A percentile compares a stretch with the other conserved stretches of the same genome.
Evolutionary conservation across 1,139 yeast genomes (phyloP).

Genomic region (Taphrina communis): DNA sequence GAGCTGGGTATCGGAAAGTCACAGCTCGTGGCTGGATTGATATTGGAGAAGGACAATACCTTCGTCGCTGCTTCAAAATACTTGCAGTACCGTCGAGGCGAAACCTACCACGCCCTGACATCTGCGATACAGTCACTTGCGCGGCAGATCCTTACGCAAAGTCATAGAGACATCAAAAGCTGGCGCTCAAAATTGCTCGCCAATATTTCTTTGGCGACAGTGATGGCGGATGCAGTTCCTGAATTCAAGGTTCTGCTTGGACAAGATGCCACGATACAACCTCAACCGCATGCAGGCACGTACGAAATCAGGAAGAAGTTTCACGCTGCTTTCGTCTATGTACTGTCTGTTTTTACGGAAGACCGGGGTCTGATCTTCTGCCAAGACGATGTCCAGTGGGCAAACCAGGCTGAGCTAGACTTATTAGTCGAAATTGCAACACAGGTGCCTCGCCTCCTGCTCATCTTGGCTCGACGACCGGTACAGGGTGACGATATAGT

Average conservation of each 20-base stretch:
- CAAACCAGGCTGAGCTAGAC: constrained; percentile 19
- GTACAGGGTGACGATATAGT: constrained; percentile 10
- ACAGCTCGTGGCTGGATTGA: constrained; percentile 4
- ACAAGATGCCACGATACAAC: background rate
- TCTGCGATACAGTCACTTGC: constrained; percentile 11
- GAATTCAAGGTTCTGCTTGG: constrained; percentile 20
- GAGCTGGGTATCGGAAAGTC: constrained; percentile 27
- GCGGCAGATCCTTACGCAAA: constrained; percentile 20
- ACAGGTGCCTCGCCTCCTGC: constrained; percentile 9
- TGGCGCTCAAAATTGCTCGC: constrained; percentile 23
- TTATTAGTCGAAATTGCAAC: constrained; percentile 9
- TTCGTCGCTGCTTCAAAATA: constrained; percentile 12
- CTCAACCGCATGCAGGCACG: constrained; percentile 3
- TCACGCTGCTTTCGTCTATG: constrained; percentile 9
- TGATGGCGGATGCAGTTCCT: constrained; percentile 12
- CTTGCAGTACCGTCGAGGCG: constrained; percentile 9
- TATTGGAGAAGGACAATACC: background rate
- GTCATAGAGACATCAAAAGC: background rate
- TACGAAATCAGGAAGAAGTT: constrained; percentile 10
- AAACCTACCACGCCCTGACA: constrained; percentile 16
- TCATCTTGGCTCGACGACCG: constrained; percentile 17
- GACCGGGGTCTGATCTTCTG: constrained; percentile 6
- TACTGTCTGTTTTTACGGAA: constrained; percentile 2
- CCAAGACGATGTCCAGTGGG: constrained; percentile 33
- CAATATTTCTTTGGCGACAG: background rate